Conservation (phyloP, 495 filamentous ascomycete species). For the Talaromyces proteolyticus region DNA sequence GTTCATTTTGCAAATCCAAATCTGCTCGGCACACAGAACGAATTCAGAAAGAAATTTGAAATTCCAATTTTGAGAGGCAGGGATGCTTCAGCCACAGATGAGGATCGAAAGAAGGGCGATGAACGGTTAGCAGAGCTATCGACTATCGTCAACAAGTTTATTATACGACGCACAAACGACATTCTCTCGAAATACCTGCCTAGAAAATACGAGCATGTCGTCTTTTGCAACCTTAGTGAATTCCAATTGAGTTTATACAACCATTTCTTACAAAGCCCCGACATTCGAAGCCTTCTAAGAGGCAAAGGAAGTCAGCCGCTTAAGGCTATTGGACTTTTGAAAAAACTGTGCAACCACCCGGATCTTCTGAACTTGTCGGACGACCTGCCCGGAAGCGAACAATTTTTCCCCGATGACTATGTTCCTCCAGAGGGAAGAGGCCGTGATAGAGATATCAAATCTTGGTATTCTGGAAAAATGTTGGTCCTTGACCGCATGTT, state of each 20-base stretch:
- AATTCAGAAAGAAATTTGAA: conserved; percentile 95
- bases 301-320: conserved; percentile 96
- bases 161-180: conserved; percentile 97
- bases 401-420: conserved; percentile 81
- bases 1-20: conserved; percentile 96
- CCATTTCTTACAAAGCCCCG: conserved; percentile 92
- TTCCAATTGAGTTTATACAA: conserved; percentile 95
- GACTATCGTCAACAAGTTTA: conserved; percentile 90
- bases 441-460: conserved; percentile 84
- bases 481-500: conserved; percentile 97
- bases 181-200: conserved; percentile 97
- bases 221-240: conserved; percentile 94
- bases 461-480: conserved; percentile 99
- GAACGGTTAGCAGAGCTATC: conserved; percentile 78
- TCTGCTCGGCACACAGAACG: conserved; percentile 77
- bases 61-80: conserved; percentile 87
- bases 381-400: conserved; percentile 84
- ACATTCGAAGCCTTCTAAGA: conserved; percentile 85
- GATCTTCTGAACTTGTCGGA: conserved; percentile 80
- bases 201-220: conserved; percentile 98
- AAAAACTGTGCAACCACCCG: conserved; percentile 98
- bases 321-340: conserved; percentile 92
- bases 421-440: conserved; percentile 81
- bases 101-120: conserved; percentile 77
- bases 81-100: conserved; percentile 83